Evolutionary conservation across 2,329 filamentous ascomycete species (phyloP), one percentile per base, ranked within the genome.

Genomic region (Diaporthe longicolla): DNA sequence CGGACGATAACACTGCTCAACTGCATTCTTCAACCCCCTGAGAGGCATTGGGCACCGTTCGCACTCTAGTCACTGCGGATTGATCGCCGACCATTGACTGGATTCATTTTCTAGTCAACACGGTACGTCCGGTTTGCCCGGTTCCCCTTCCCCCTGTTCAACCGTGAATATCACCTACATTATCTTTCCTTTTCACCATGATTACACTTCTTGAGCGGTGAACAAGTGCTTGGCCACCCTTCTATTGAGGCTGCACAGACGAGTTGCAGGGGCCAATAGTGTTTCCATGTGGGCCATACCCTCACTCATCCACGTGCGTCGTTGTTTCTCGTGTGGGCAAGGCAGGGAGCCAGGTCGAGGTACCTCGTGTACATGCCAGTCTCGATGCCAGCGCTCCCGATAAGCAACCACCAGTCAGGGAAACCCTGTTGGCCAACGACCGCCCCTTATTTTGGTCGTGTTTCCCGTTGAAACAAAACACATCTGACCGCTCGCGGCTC

Each of bases 71-170:
- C 45, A 63, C n/a, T 50, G 59, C 70, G 57, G 70, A 45, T 32
- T 66, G 63, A 66, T 63, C 37, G 43, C 69, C 37, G 52, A 45
- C 66, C 45, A 52, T 57, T 70, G 61, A 71, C 63, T 45, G 59
- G 68, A 71, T 58, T 57, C 55, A 71, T 29, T 32, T 24, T 40
- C 63, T 65, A 71, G 68, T 58, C 59, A 26, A 70, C 50, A 52
- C 69, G 72, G 74, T 75, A 75, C 61, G 74, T 75, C 55, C 45
- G 35, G 45, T 21, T 24, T 55, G 74, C 74, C 61, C 45, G 35
- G 35, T 21, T 32, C 17, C 21, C 43, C 8, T 54, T 24, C 7
- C 32, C 32, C 58, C 35, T 58, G 54, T 61, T 35, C 35, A 40
- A 35, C 48, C 43, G 59, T 57, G 32, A 17, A 58, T 35, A 37